phyloP scores from a whole-genome alignment of 2,329 filamentous ascomycete genomes.

The Aspergillus luchuensis region DNA sequence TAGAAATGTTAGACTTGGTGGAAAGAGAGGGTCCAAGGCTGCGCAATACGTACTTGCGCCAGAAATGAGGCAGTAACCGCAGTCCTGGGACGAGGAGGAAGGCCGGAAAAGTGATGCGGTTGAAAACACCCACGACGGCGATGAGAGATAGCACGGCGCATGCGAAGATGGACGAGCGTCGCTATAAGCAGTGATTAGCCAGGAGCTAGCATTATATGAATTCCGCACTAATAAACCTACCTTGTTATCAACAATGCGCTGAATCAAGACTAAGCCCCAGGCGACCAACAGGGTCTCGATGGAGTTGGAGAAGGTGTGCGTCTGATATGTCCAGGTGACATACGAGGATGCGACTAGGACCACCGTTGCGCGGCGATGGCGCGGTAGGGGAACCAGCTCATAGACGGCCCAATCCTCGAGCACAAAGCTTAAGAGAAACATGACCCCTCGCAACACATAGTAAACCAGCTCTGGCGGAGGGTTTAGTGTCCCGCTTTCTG shows the following conservation, averaged over 20 bases:
- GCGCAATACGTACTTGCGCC: conserved; percentile 65
- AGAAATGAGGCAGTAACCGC: conserved; percentile 81
- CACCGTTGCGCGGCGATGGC: conserved; percentile 71
- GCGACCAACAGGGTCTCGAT: conserved; percentile 89
- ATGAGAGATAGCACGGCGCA: conserved; percentile 79
- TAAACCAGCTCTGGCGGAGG: conserved; percentile 80
- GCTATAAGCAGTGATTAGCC: conserved; percentile 48
- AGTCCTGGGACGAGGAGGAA: conserved; percentile 84
- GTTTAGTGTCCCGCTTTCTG: conserved; percentile 76
- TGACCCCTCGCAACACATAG: conserved; percentile 82
- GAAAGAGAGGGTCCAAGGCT: neutral
- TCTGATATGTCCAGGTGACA: conserved; percentile 98
- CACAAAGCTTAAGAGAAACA: conserved; percentile 95
- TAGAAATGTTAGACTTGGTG: conserved; percentile 31
- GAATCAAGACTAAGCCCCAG: conserved; percentile 90
- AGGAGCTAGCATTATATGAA: neutral
- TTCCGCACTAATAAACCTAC: conserved; percentile 47
- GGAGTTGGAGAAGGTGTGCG: conserved; percentile 97
- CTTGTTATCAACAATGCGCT: conserved; percentile 77
- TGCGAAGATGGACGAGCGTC: conserved; percentile 73
- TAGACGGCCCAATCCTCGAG: conserved; percentile 97
- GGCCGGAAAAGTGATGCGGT: conserved; percentile 94
- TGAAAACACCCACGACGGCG: conserved; percentile 84
- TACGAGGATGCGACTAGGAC: conserved; percentile 92
- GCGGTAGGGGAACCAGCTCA: conserved; percentile 78